Conservation (phyloP, 331 rosid species). For the Ulmus americana region DNA sequence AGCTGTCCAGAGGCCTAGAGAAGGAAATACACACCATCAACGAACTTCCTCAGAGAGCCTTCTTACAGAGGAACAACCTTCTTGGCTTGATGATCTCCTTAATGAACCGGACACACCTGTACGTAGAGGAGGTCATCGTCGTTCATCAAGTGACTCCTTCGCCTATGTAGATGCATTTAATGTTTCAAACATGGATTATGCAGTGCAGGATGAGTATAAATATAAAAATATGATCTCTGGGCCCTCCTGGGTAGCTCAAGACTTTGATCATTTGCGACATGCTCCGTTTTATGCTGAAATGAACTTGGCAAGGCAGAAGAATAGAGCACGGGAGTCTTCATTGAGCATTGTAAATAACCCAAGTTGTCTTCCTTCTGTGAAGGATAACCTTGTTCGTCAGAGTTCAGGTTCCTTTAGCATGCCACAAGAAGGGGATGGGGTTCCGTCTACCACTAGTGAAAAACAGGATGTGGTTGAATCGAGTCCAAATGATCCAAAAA, state of each 20-base stretch:
- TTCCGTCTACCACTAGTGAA: conserved; percentile 41
- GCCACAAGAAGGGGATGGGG: conserved; percentile 64
- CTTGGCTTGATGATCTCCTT: conserved; percentile 98
- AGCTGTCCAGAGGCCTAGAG: conserved; percentile 57
- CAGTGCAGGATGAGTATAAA: conserved; percentile 57
- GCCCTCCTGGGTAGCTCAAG: conserved; percentile 79
- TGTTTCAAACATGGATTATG: conserved; percentile 38
- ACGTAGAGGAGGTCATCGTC: conserved; percentile 80
- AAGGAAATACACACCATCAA: conserved; percentile 68
- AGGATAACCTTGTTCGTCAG: conserved; percentile 47
- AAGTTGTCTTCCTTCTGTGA: conserved; percentile 50
- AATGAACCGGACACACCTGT: conserved; percentile 95
- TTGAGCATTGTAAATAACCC: conserved; percentile 40
- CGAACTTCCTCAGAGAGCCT: conserved; percentile 90
- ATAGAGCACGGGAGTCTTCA: conserved; percentile 68
- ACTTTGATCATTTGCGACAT: conserved; percentile 66
- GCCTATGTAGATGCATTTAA: conserved; percentile 54
- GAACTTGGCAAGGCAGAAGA: conserved; percentile 58
- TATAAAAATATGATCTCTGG: conserved; percentile 45
- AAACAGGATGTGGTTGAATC: conserved; percentile 51
- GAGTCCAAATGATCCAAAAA: conserved; percentile 51
- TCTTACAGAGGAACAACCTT: conserved; percentile 88
- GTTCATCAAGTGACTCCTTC: conserved; percentile 86
- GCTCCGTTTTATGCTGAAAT: conserved; percentile 52
- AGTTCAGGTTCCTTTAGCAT: conserved; percentile 54